Conservation (phyloP, 768 basidiomycete genomes). For the Pilatotrama ljubarskyi region DNA sequence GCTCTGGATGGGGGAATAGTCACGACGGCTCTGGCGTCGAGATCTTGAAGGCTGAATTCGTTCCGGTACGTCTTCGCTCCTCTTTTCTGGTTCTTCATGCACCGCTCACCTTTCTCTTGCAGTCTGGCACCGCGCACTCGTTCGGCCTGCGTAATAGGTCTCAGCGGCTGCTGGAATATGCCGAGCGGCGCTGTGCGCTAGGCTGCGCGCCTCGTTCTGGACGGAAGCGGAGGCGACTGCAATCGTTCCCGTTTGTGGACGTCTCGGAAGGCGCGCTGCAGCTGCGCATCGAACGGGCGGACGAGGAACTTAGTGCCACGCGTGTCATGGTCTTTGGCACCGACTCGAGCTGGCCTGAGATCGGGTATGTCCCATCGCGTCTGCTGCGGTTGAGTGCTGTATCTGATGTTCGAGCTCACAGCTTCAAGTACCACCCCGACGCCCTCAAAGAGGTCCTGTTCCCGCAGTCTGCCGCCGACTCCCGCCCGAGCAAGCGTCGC, state of each 20-base stretch:
- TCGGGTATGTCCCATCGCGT: background rate
- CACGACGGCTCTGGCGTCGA: slow-evolving; percentile 80
- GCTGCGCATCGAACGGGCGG: slow-evolving; percentile 5
- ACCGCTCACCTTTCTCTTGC: background rate
- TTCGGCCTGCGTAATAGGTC: slow-evolving; percentile 63
- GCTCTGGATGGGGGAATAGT: slow-evolving; percentile 71
- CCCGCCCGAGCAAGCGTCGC: slow-evolving; percentile 21
- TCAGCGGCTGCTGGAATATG: slow-evolving; percentile 69
- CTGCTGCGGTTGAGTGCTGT: background rate
- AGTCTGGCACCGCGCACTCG: slow-evolving; percentile 55
- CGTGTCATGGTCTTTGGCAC: slow-evolving; percentile 22
- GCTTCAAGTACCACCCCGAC: slow-evolving; percentile 34
- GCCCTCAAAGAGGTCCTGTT: slow-evolving; percentile 30
- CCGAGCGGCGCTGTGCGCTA: slow-evolving; percentile 55
- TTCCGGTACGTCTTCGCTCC: slow-evolving; percentile 49
- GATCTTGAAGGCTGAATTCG: slow-evolving; percentile 62
- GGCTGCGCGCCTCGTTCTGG: slow-evolving; percentile 4
- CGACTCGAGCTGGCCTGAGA: slow-evolving; percentile 20
- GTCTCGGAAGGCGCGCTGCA: slow-evolving; percentile 10
- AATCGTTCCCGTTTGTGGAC: slow-evolving; percentile 1
- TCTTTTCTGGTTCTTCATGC: background rate
- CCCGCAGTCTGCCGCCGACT: slow-evolving; percentile 2
- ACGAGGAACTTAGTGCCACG: slow-evolving; percentile 11
- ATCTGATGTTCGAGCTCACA: slow-evolving; percentile 13
- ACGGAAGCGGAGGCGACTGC: slow-evolving; percentile 14